Conservation (phyloP, 2,329 filamentous ascomycete genomes). For the Colletotrichum camelliae region DNA sequence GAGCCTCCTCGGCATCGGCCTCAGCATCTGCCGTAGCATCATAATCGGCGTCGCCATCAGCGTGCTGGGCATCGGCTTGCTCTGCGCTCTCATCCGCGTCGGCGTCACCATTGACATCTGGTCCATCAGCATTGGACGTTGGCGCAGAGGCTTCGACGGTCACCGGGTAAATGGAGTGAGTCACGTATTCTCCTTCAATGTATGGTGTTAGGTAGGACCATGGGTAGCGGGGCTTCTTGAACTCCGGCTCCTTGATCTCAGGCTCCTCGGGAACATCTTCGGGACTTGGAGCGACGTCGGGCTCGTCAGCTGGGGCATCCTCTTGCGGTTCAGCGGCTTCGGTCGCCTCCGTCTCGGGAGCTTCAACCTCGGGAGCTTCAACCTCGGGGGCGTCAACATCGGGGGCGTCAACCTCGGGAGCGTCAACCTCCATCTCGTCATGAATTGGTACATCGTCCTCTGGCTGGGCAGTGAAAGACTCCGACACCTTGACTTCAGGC, state of each 20-base stretch:
- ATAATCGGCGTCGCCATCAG: slow-evolving; percentile 28
- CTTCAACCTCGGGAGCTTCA: not conserved
- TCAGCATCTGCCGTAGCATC: slow-evolving; percentile 29
- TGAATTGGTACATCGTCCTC: not conserved
- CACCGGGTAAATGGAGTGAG: slow-evolving; percentile 35
- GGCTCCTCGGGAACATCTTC: not conserved
- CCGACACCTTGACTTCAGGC: not conserved
- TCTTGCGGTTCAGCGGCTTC: not conserved
- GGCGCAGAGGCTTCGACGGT: slow-evolving; percentile 28
- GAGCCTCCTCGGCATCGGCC: slow-evolving; percentile 27
- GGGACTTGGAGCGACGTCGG: not conserved
- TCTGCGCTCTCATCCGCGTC: slow-evolving; percentile 13
- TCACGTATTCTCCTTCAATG: slow-evolving; percentile 40
- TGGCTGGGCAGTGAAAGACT: not conserved
- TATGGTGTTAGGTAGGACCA: slow-evolving; percentile 48
- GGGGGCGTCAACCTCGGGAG: not conserved
- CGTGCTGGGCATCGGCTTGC: slow-evolving; percentile 15
- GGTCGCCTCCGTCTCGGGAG: not conserved
- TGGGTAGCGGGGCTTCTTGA: slow-evolving; percentile 24
- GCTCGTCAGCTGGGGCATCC: not conserved
- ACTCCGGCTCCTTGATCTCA: slow-evolving; percentile 6
- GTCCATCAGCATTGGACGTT: not conserved
- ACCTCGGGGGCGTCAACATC: not conserved
- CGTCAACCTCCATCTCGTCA: slow-evolving; percentile 8
- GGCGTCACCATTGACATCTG: slow-evolving; percentile 1